These are phyloP conservation scores for Onygenales sp. DNA, from an alignment of 2,329 filamentous ascomycete genomes.

Conservation along the genomic window DNA sequence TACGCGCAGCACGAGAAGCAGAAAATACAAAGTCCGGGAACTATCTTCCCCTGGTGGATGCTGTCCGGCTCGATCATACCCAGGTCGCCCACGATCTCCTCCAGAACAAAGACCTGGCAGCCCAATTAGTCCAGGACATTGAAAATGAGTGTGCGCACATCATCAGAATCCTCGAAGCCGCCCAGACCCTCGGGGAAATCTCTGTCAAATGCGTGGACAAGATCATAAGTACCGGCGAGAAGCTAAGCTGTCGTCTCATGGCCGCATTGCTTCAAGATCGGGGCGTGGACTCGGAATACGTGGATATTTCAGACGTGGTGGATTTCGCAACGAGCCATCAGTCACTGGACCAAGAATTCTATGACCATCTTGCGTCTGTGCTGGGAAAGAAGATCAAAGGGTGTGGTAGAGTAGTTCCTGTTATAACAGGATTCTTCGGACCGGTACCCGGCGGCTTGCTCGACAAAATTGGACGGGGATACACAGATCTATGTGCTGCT, in stretches of 20 bases:
- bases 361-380: conserved; percentile 52
- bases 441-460: conserved; percentile 84
- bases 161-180: conserved; percentile 60
- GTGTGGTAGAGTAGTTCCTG: conserved; percentile 60
- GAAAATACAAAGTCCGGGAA: conserved; percentile 41
- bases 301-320: conserved; percentile 78
- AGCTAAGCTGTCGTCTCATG: conserved; percentile 89
- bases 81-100: conserved; percentile 59
- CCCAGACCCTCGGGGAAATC: conserved; percentile 56
- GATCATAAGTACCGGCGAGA: conserved; percentile 91
- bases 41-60: conserved; percentile 66
- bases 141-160: conserved; percentile 72
- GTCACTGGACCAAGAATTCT: conserved; percentile 59
- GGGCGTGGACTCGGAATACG: conserved; percentile 75
- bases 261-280: conserved; percentile 70
- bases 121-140: conserved; percentile 56
- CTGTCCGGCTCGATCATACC: conserved; percentile 75
- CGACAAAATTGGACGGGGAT: conserved; percentile 85
- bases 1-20: conserved; percentile 42
- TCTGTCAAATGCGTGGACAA: conserved; percentile 73
- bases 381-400: conserved; percentile 56
- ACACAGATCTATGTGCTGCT: conserved; percentile 92
- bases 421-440: conserved; percentile 91
- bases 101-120: conserved; percentile 45
- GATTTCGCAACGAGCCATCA: conserved; percentile 48